Percentiles rank a stretch among this genome's conserved stretches.
These are phyloP conservation scores for Naegleria gruberi DNA, from an alignment of 208 protist genomes.

Conservation along the genomic window DNA sequence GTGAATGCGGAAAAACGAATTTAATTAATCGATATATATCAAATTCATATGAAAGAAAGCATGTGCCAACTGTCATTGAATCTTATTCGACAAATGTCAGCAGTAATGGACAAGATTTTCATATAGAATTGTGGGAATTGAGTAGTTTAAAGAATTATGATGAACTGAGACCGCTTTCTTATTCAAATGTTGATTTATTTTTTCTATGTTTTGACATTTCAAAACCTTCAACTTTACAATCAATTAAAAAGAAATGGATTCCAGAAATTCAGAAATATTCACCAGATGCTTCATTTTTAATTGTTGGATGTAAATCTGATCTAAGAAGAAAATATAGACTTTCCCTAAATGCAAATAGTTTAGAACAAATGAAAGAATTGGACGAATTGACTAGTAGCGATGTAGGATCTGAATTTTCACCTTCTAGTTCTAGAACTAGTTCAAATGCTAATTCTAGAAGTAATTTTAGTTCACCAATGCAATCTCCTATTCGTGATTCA, in stretches of 20 bases:
- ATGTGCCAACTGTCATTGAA: slow-evolving; percentile 69
- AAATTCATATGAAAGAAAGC: slow-evolving; percentile 33
- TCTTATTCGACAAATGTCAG: slow-evolving; percentile 69
- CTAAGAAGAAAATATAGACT: slow-evolving; percentile 44
- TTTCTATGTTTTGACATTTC: slow-evolving; percentile 62
- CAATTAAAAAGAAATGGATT: slow-evolving; percentile 52
- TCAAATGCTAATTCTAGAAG: too few species aligned
- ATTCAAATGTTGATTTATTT: slow-evolving; percentile 65
- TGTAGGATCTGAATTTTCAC: background rate
- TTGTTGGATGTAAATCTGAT: slow-evolving; percentile 83
- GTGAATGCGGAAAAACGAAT: slow-evolving; percentile 48
- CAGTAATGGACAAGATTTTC: slow-evolving; percentile 44
- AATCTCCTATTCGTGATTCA: too few species aligned
- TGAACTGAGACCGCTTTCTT: slow-evolving; percentile 52
- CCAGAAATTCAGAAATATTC: slow-evolving; percentile 61
- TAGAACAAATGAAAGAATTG: background rate
- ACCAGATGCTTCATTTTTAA: slow-evolving; percentile 53
- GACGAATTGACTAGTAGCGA: background rate
- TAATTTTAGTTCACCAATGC: too few species aligned
- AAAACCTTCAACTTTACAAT: slow-evolving; percentile 51
- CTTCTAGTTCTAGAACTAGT: too few species aligned
- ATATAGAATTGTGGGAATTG: slow-evolving; percentile 61
- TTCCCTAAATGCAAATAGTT: background rate
- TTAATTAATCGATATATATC: slow-evolving; percentile 38
- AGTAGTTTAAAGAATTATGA: slow-evolving; percentile 81